Evolutionary conservation across 345 rosid genomes (phyloP), one percentile per base, ranked within the genome.

Genomic region (Nasturtium officinale): DNA sequence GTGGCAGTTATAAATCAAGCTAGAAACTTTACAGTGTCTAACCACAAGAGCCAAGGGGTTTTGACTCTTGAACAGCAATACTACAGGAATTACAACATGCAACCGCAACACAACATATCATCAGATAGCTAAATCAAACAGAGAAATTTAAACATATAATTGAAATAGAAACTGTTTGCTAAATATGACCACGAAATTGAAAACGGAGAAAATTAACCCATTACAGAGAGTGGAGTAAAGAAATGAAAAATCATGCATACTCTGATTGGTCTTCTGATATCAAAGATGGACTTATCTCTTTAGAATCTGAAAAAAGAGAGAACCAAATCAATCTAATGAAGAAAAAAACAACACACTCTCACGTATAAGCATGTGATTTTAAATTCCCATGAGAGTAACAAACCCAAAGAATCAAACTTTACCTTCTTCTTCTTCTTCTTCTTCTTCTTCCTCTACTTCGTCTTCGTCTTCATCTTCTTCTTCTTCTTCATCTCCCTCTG

Each of bases 181-280:
- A 40, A 64, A 45, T n/a, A n/a, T n/a, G n/a, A 61, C 50, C 38
- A 61, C 46, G 68, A 61, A 56, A 73, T 58, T 65, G 61, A 73
- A 42, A 33, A 26, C 15, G 47, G 25, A 33, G 40, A 61, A 62
- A 62, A 37, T 15, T 18, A 47, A 32, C 43, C 79, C 67, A 55
- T 29, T 2, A 37, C 15, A 15, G 28, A 20, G 65, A 58, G 60
- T 30, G 15, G 0, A 64, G 7, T 74, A 50, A 71, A 5, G 15
- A 46, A 23, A 61, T 17, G 32, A 73, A 32, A 71, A 66, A 23
- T 23, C 25, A 23, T n/a, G 29, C 57, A 33, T 87, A 91, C 97
- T 87, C 92, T 15, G 94, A 80, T 62, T 82, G 83, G 25, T 87
- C 88, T 61, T 76, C 85, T 40, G 84, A 78, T 76, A 77, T 77